phyloP scores from a whole-genome alignment of 306 rosid species.

The Prunus dulcis region DNA sequence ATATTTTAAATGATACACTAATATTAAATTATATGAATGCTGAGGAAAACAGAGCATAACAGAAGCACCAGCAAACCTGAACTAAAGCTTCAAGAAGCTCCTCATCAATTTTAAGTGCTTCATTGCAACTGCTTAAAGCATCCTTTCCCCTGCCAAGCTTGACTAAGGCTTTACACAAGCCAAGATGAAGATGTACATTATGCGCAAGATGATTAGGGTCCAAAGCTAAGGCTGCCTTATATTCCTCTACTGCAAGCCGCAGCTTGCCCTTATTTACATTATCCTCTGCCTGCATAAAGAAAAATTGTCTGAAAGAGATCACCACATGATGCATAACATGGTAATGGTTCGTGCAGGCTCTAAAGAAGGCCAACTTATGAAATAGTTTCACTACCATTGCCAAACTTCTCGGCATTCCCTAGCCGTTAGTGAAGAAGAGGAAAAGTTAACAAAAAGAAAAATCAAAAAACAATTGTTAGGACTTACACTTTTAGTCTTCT shows the following conservation, averaged over 20 bases:
- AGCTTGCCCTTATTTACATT: conserved; percentile 84
- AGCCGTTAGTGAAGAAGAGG: neutral
- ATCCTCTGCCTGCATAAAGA: conserved; percentile 78
- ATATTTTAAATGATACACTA: neutral
- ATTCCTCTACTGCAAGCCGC: conserved; percentile 87
- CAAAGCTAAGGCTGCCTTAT: conserved; percentile 67
- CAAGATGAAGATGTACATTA: conserved; percentile 92
- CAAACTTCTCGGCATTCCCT: neutral
- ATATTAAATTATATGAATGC: neutral
- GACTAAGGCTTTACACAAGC: conserved; percentile 82
- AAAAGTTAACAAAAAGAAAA: conserved; percentile 1
- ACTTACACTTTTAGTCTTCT: conserved; percentile 87
- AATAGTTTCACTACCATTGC: neutral
- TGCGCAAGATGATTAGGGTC: conserved; percentile 86
- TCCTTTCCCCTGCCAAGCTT: conserved; percentile 97
- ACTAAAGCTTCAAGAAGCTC: conserved; percentile 85
- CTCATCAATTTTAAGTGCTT: conserved; percentile 70
- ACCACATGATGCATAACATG: conserved; percentile 9
- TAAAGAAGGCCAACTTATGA: conserved; percentile 6
- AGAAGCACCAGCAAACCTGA: conserved; percentile 55
- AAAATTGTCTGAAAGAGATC: conserved; percentile 21
- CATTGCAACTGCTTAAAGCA: conserved; percentile 79
- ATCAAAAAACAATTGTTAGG: conserved; percentile 1
- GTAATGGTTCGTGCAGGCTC: conserved; percentile 7
- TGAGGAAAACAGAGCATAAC: neutral